Base-by-base conservation (phyloP, 768 basidiomycete species). In the Atractiella rhizophila region DNA sequence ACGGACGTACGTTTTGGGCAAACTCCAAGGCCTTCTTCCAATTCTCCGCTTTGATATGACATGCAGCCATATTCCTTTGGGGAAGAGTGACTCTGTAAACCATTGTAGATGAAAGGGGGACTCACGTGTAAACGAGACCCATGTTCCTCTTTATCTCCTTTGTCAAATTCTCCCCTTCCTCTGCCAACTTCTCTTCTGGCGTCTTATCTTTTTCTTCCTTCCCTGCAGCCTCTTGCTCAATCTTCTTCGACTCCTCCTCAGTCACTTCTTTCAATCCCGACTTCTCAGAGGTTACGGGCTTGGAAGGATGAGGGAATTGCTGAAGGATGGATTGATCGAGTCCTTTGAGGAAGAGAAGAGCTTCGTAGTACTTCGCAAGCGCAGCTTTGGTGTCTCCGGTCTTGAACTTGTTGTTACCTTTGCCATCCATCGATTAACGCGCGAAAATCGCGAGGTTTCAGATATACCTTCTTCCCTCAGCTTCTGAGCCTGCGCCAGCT, bases 161-260 rank as follows among this genome's bases (percentile, higher is more conserved):
- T 30, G 61, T 59, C 43, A 61, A 59, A 40, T 54, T 54, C 46
- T 64, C 62, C 42, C 59, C 60, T 21, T 60, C 58, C 4, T 43
- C 45, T 38, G 47, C 15, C 23, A 40, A 45, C 10, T 38, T 41
- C 0, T 38, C 44, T 19, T 46, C 47, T 8, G 41, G 44, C 5
- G 38, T 47, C 16, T 24, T 34, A 18, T 35, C 42, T 23, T 30
- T 36, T 21, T 28, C 8, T 23, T 40, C n/a, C n/a, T n/a, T n/a
- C n/a, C n/a, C n/a, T n/a, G n/a, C n/a, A n/a, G 31, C 46, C 57
- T 50, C 26, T 48, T 53, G 15, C 54, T 55, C 42, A 54, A 13
- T 28, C 30, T 51, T 53, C 33, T 52, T 51, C 43, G 46, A 55
- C 33, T 27, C 42, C 29, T 42, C 44, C 7, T 45, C 51, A 25